Evolutionary conservation across 768 basidiomycete species (phyloP), one percentile per base, ranked within the genome.

Genomic region (Tylopilus plumbeoviolaceoides): DNA sequence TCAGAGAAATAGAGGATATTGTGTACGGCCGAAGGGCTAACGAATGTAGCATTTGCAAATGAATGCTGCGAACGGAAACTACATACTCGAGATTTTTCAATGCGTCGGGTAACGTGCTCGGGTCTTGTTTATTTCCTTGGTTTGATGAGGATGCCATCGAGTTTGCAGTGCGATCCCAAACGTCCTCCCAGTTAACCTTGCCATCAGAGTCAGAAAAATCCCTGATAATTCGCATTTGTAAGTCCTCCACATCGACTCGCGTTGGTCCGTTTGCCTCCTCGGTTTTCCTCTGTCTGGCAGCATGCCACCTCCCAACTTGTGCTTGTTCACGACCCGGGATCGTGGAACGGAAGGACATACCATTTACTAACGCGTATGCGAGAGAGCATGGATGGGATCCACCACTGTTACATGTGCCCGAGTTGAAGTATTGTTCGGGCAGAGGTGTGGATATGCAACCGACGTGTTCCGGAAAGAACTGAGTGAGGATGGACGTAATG

Each of bases 251-350:
- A 25, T 50, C 20, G 14, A 20, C 36, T 6, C 5, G 46, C 5
- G 2, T 20, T 23, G 12, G 36, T 45, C 18, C 44, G 33, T 40
- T 25, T 39, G 11, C 7, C 41, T 44, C 36, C 38, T 49, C 50
- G 14, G 10, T 18, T 45, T 25, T 64, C 59, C 33, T 66, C 58
- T 58, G 71, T 72, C 59, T 76, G 72, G 54, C 78, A 17, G 84
- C 76, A 63, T 87, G 84, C 85, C 84, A 84, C 43, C 87, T 74
- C 27, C 89, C 89, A 12, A 90, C 87, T 60, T 86, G 84, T 3
- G 77, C 66, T 15, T 78, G 71, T n/a, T 71, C 66, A 44, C 72
- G 72, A 11, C 89, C 87, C 1, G 78, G 77, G 48, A 89, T 78
- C 1, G 74, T 75, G 9, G 87, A 88, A n/a, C 77, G 75, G 60